Evolutionary conservation across 148 eudicot species (phyloP), one percentile per base, ranked within the genome.

Genomic region (Dysphania ambrosioides): DNA sequence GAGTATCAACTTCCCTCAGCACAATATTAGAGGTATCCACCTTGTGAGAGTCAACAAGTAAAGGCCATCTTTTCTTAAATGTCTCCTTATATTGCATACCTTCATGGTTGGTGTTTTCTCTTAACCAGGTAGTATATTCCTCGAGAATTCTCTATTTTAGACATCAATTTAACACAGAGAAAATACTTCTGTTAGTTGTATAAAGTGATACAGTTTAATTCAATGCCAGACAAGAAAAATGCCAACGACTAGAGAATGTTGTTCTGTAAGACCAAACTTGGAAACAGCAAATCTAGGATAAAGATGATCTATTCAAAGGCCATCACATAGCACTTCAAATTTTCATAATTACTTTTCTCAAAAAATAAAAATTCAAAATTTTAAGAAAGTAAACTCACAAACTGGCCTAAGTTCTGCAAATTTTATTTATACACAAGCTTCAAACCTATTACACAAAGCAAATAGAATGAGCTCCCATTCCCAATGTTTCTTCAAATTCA

Each of bases 41-140:
- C 67, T 73, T 80, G 23, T 72, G 68, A 56, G 83, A 59, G 72
- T 80, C 85, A 75, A 81, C 82, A 32, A 77, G 55, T 32, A 84
- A 86, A 77, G 94, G 80, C 99, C 97, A 89, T 86, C 79, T 84
- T 80, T 85, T 92, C 87, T 81, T 85, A 65, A 95, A 87, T 70
- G 88, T 75, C 72, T 86, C 91, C 79, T 75, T 82, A 78, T 83
- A 92, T 49, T 70, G 63, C 58, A 36, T 84, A 78, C 84, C 91
- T 88, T 92, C 89, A 80, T 80, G 77, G 38, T 77, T 80, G 79
- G 83, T 85, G 80, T 68, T 89, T 71, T 90, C 85, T 64, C 81
- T 79, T 74, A 95, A 83, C 99, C 99, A 95, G 66, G 75, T 68
- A 55, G 77, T 72, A 75, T 95, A 95, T 65, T 88, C 90, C 63